Evolutionary conservation across 306 rosid genomes (phyloP).

Genomic region (Vigna trinervia): DNA sequence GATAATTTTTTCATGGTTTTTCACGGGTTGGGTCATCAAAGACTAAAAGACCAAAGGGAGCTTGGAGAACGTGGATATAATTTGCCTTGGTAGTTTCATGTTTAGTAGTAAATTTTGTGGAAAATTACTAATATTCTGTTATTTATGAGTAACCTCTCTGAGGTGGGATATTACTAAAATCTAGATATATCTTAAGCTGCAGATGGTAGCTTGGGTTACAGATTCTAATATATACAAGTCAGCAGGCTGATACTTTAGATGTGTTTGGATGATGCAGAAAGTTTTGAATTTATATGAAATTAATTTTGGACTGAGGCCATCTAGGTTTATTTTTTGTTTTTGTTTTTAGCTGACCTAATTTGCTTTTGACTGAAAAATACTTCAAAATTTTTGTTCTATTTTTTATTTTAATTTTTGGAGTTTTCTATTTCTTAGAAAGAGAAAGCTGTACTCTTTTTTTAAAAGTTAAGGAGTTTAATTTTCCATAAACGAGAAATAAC

Average conservation of each 20-base stretch:
- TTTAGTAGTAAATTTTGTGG: constrained; percentile 33
- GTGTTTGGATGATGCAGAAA: neutral
- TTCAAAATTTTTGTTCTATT: too few species aligned
- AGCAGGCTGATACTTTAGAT: neutral
- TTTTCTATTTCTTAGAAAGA: too few species aligned
- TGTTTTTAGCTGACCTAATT: too few species aligned
- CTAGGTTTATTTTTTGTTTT: too few species aligned
- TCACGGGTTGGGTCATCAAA: constrained; percentile 22
- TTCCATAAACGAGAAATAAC: too few species aligned
- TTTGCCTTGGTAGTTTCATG: constrained; percentile 26
- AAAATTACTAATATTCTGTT: constrained; percentile 3
- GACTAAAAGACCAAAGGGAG: constrained; percentile 3
- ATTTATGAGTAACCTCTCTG: constrained; percentile 30
- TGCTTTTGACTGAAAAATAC: neutral
- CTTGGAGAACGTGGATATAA: constrained; percentile 27
- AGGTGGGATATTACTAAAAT: constrained; percentile 24
- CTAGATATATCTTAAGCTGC: constrained; percentile 19
- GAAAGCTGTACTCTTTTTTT: too few species aligned
- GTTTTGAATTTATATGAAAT: too few species aligned
- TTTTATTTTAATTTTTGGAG: too few species aligned
- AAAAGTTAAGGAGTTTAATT: too few species aligned
- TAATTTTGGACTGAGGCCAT: too few species aligned
- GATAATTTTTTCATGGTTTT: constrained; percentile 33
- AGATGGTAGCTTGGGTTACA: constrained; percentile 5
- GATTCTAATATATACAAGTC: constrained; percentile 20